Conservation (phyloP, 495 filamentous ascomycete species). For the Aspergillus panamensis region DNA sequence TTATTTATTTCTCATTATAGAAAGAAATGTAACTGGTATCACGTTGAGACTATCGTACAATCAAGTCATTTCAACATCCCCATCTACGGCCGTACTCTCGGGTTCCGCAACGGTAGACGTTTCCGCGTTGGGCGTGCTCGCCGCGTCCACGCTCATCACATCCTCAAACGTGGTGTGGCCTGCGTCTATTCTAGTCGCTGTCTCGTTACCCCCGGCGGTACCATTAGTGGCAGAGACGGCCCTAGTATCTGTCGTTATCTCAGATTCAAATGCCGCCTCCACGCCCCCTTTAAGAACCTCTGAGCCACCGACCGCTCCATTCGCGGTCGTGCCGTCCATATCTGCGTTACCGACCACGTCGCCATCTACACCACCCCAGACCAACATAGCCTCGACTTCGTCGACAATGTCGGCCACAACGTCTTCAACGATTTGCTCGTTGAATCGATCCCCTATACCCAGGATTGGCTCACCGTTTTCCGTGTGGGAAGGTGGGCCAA, state of each 20-base stretch:
- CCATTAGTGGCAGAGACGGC: neutral
- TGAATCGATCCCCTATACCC: conserved; percentile 73
- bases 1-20: neutral
- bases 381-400: conserved; percentile 66
- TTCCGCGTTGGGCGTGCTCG: conserved; percentile 30
- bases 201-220: conserved; percentile 6
- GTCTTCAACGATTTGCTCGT: conserved; percentile 95
- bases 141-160: conserved; percentile 28
- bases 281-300: conserved; percentile 39
- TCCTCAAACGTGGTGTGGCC: conserved; percentile 27
- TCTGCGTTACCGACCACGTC: conserved; percentile 35
- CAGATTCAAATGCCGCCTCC: conserved; percentile 34
- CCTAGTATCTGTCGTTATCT: conserved; percentile 16
- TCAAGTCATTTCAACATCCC: conserved; percentile 44
- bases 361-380: conserved; percentile 44
- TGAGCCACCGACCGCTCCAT: conserved; percentile 35
- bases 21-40: neutral
- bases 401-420: conserved; percentile 88
- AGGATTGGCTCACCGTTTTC: conserved; percentile 43
- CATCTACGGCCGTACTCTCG: conserved; percentile 21
- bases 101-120: conserved; percentile 9
- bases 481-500: conserved; percentile 56
- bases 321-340: conserved; percentile 25
- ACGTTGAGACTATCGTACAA: neutral
- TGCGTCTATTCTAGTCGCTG: conserved; percentile 15